phyloP scores from a whole-genome alignment of 2,329 filamentous ascomycete genomes.

The Cladosporium phlei region DNA sequence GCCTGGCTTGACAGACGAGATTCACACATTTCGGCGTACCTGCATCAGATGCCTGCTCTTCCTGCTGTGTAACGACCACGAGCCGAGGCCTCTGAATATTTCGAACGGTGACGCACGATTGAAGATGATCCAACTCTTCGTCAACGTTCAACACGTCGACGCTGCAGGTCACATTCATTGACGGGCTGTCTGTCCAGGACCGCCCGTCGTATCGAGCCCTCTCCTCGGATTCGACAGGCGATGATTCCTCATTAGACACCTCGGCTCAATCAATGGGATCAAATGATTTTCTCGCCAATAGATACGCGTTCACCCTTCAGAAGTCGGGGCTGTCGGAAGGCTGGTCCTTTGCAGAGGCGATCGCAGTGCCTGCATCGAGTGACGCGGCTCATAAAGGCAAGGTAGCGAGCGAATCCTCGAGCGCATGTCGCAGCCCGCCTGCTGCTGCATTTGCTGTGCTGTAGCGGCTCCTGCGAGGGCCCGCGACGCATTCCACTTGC shows the following conservation, averaged over 20 bases:
- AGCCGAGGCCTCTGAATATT: neutral
- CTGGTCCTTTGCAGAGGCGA: conserved; percentile 11
- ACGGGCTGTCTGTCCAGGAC: no score
- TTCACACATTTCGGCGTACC: neutral
- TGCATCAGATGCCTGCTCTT: neutral
- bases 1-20: no score
- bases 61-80: neutral
- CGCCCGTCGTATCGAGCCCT: no score
- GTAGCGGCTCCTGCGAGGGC: conserved; percentile 5
- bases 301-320: neutral
- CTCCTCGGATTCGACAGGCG: no score
- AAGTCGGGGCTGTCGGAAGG: conserved; percentile 11
- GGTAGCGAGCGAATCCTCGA: no score
- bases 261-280: neutral
- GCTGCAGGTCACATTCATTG: no score
- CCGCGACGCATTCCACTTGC: neutral
- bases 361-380: conserved; percentile 10
- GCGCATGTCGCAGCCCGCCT: conserved; percentile 4
- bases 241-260: no score
- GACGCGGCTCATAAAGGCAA: no score
- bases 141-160: no score
- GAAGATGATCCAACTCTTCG: no score
- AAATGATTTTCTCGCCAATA: neutral
- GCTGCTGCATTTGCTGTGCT: conserved; percentile 1
- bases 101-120: neutral